A percentile compares a stretch with the other conserved stretches of the same genome.
phyloP scores from a whole-genome alignment of 371 early-diverging fungal species.

The Chytridium lagenaria region DNA sequence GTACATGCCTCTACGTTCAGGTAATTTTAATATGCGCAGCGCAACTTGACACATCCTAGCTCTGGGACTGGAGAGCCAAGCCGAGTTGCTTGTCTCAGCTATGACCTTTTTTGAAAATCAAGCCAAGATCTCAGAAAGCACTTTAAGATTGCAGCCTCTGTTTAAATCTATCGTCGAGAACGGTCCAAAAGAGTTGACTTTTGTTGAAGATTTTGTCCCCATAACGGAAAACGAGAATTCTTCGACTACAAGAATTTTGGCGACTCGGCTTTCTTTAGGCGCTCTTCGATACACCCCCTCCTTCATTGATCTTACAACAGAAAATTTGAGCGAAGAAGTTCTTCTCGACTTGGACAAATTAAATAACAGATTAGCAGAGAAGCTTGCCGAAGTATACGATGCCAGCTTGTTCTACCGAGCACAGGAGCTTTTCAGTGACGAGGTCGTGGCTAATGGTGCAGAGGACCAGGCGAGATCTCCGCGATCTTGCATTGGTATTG shows the following conservation, averaged over 20 bases:
- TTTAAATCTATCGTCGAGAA: background rate
- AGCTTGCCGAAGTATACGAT: background rate
- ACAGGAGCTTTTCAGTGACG: background rate
- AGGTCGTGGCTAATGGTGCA: too few relatives aligned
- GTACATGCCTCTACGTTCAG: conserved; percentile 9
- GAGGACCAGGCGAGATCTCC: background rate
- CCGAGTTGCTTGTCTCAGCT: background rate
- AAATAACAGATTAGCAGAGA: background rate
- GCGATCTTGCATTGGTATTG: background rate
- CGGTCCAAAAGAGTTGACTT: conserved; percentile 1
- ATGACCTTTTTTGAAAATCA: background rate
- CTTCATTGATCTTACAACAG: background rate
- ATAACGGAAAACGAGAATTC: background rate
- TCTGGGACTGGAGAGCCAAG: conserved; percentile 3
- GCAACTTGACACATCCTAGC: too few relatives aligned
- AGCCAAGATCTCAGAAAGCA: background rate
- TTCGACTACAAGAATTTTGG: background rate
- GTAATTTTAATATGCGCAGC: too few relatives aligned
- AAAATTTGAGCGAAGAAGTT: background rate
- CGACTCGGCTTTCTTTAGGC: background rate
- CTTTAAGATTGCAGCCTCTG: background rate
- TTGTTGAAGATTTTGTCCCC: background rate
- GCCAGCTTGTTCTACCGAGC: background rate
- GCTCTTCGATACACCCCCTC: conserved; percentile 9
- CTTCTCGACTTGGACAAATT: conserved; percentile 1